Conservation (phyloP, 139 green algal species). For the Volvox reticuliferus region DNA sequence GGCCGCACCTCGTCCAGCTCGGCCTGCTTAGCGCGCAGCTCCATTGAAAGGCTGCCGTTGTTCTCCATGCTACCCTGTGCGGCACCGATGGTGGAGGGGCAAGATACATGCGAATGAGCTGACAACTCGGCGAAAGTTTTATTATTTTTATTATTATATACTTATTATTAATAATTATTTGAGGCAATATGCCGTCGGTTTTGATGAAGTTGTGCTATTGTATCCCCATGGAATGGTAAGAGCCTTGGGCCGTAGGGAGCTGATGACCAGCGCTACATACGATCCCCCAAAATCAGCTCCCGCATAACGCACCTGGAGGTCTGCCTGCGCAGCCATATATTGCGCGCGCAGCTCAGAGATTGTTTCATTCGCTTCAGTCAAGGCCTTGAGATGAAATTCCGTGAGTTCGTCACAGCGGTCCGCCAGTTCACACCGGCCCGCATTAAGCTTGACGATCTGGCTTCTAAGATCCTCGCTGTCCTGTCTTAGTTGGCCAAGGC, state of each 20-base stretch:
- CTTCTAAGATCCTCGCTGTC: neutral
- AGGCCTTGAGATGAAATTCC: neutral
- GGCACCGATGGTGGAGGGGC: neutral
- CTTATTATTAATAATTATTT: too few relatives aligned
- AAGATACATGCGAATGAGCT: neutral
- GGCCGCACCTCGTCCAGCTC: slow-evolving; percentile 22
- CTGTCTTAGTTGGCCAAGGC: neutral
- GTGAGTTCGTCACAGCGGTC: neutral
- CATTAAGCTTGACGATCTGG: neutral
- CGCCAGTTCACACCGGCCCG: neutral
- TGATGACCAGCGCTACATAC: too few relatives aligned
- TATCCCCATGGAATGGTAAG: too few relatives aligned
- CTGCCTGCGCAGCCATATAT: neutral
- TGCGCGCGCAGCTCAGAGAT: neutral
- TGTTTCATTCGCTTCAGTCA: neutral
- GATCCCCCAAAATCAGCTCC: neutral
- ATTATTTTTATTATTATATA: too few relatives aligned
- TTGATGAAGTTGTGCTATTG: too few relatives aligned
- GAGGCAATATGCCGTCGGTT: too few relatives aligned
- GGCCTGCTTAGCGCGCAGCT: neutral
- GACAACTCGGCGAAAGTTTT: too few relatives aligned
- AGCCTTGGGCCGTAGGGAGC: too few relatives aligned
- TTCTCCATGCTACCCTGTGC: neutral
- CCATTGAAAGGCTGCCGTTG: neutral
- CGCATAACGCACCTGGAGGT: neutral